Evolutionary conservation across 306 rosid species (phyloP), one percentile per base, ranked within the genome.

Genomic region (Pyrus betulifolia): DNA sequence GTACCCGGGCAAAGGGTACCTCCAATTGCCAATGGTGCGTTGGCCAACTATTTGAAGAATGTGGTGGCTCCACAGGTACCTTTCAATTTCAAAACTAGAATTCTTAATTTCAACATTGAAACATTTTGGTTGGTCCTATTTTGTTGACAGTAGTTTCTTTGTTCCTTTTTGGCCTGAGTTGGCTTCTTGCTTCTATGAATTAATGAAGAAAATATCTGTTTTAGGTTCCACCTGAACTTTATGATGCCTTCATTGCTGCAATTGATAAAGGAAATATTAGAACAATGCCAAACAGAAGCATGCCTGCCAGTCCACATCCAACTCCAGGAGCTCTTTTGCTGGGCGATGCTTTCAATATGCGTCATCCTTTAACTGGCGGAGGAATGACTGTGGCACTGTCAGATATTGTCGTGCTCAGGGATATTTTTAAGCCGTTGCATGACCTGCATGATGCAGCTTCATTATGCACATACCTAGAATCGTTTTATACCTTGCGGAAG

Each of bases 331-430:
- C 95, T 7, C 79, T 90, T 28, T 74, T 90, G 69, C 46, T 90
- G 77, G 95, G 95, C 0, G 94, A 89, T 72, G 88, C 93, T 76
- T 84, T 89, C 86, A 89, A 89, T 76, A 87, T 85, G 88, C 88
- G 86, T 14, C 90, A 89, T 79, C 94, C 90, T 30, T 81, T 84
- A 71, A 84, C 94, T 14, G 91, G 92, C 58, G 89, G 90, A 78
- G 95, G 95, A 76, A 86, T 87, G 91, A 90, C 95, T 35, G 92
- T 90, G 68, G 89, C 91, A 62, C 81, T 87, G n/a, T 82, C 90
- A 12, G 95, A 90, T 77, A 78, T 90, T 74, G 92, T 86, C 70
- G 58, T 87, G 3, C 78, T 87, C 18, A 71, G 79, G 14, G 87
- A 87, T 78, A 86, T 90, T 86, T 85, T 90, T 25, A 80, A 80